Base-by-base conservation (phyloP, 2,329 filamentous ascomycete genomes). In the Rhinocladiella mackenziei region DNA sequence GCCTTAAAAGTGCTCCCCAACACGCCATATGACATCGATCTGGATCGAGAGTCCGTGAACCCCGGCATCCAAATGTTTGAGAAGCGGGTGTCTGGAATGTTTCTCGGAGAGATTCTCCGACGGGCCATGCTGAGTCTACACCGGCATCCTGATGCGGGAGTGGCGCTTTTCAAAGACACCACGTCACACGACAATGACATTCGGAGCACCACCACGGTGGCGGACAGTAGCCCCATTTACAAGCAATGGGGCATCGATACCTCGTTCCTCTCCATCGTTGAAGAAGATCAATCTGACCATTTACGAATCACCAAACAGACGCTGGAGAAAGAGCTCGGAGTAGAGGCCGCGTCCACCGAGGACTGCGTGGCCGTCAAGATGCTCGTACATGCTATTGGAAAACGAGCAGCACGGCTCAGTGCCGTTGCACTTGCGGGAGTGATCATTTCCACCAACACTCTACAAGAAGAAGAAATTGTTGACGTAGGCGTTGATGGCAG, bases 41-140 rank as follows among this genome's bases (percentile, higher is more conserved):
- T 98, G 17, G 91, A 98, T 65, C 70, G 72, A 44, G 80, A 83
- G 48, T 92, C 84, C 54, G 81, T 87, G 57, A 97, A 98, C 66
- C 91, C 89, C 0, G 92, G 92, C 18, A 81, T 94, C 50, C 92
- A 98, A 63, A 95, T 97, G 86, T 98, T 97, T 62, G 92, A 98
- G 72, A 98, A 98, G 76, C 85, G 91, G 35, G 84, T 98, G 11
- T 95, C 89, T 0, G 92, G 92, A 64, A 97, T 98, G 91, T 98
- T 97, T 71, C 68, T 98, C 36, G 92, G 92, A 42, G 92, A 98
- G 66, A 89, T 97, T 52, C 76, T 96, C 43, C 84, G 92, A 42
- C 76, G 87, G 32, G 81, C 83, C 11, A 70, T 96, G 15, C 65
- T 92, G 38, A 74, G 80, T 45, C 76, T 96, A 63, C 46, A 58